These are phyloP conservation scores for Chlamydomonas incerta DNA, from an alignment of 139 green algal genomes.

Conservation along the genomic window DNA sequence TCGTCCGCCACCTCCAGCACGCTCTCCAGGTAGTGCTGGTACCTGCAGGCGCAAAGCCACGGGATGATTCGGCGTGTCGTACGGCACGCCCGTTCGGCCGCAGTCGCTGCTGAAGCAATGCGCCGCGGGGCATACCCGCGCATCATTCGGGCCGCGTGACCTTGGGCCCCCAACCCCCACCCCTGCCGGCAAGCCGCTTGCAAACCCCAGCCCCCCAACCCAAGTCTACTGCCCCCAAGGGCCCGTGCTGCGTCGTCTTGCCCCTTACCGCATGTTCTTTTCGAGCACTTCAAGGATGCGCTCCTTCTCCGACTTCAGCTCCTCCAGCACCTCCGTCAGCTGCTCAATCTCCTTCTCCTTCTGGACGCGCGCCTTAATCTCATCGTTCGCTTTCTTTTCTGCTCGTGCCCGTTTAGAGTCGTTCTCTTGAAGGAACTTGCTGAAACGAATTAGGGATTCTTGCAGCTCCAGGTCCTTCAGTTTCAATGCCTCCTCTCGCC, in stretches of 20 bases:
- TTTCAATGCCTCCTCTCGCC: constrained; percentile 88
- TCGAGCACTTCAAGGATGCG: constrained; percentile 74
- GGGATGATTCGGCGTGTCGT: too few relatives aligned
- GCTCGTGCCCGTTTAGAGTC: constrained; percentile 88
- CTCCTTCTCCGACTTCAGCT: constrained; percentile 79
- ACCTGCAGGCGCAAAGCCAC: constrained; percentile 53
- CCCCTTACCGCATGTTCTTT: constrained; percentile 74
- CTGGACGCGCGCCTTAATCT: constrained; percentile 76
- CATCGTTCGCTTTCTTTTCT: constrained; percentile 87
- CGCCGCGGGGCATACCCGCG: too few relatives aligned
- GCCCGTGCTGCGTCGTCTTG: too few relatives aligned
- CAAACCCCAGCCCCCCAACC: too few relatives aligned
- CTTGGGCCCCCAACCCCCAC: too few relatives aligned
- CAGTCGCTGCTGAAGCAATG: too few relatives aligned
- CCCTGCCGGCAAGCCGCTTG: too few relatives aligned
- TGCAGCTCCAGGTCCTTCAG: constrained; percentile 92
- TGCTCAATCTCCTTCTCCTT: constrained; percentile 88
- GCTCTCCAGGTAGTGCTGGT: constrained; percentile 88
- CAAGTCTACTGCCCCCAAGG: too few relatives aligned
- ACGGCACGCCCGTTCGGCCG: too few relatives aligned
- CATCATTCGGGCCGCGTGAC: too few relatives aligned
- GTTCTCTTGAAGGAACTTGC: constrained; percentile 94
- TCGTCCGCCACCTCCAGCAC: constrained; percentile 88
- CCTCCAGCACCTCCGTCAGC: constrained; percentile 75
- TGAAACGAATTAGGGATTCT: constrained; percentile 92